phyloP scores from a whole-genome alignment of 371 early-diverging fungal genomes.

The Mortierella sp. region DNA sequence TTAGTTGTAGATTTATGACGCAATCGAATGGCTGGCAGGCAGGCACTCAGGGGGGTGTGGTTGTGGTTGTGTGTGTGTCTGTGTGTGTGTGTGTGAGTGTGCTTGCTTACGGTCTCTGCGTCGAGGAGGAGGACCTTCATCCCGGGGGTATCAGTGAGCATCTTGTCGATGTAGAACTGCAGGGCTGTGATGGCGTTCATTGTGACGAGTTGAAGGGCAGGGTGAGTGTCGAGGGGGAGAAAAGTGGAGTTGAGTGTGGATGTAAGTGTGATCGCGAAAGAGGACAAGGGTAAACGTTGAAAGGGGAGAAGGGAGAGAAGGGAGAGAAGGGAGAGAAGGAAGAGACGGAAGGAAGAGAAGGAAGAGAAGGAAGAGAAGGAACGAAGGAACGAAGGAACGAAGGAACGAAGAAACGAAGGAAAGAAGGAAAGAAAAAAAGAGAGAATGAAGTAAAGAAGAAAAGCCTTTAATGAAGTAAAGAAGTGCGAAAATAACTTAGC shows the following conservation, averaged over 20 bases:
- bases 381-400: no score
- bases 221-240: not conserved
- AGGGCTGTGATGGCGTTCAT: constrained; percentile 87
- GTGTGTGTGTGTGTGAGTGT: not conserved
- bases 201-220: not conserved
- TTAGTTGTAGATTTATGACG: not conserved
- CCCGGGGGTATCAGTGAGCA: constrained; percentile 90
- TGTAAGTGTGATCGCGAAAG: not conserved
- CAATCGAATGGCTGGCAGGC: not conserved
- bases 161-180: constrained; percentile 93
- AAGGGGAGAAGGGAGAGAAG: not conserved
- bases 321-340: not conserved
- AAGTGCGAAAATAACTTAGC: not conserved
- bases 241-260: no score
- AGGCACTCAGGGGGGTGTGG: not conserved
- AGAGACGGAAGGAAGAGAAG: not conserved
- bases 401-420: not conserved
- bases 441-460: not conserved
- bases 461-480: not conserved
- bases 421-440: no score
- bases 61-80: not conserved
- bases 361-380: no score
- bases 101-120: constrained; percentile 84
- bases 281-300: no score
- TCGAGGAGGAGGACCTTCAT: constrained; percentile 98